These are phyloP conservation scores for Rhizophora mangle DNA, from an alignment of 345 rosid species.

Conservation along the genomic window DNA sequence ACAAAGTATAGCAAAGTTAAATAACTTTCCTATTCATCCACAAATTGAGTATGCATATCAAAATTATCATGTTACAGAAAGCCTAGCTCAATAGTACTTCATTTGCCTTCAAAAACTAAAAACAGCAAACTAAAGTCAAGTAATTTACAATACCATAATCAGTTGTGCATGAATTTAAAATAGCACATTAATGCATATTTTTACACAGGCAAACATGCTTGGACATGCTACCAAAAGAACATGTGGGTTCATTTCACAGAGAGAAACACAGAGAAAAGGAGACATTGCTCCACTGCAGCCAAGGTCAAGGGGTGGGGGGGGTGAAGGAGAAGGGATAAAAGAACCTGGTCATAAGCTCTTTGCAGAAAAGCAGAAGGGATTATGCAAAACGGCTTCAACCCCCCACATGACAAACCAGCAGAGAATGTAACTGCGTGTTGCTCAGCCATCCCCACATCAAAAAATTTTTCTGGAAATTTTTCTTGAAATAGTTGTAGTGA, in stretches of 20 bases:
- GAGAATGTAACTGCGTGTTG: constrained; percentile 96
- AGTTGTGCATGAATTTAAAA: no score
- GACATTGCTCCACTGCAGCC: no score
- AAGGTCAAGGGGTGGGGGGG: no score
- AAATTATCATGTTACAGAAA: neutral
- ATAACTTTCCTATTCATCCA: neutral
- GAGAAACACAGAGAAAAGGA: no score
- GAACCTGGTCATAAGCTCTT: constrained; percentile 94
- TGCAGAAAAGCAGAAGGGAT: constrained; percentile 86
- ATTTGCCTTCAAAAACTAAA: neutral
- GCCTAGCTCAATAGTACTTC: neutral
- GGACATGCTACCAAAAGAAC: neutral
- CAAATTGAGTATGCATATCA: neutral
- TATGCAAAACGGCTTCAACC: constrained; percentile 90
- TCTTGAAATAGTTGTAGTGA: constrained; percentile 59
- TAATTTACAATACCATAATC: no score
- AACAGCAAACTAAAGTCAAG: neutral
- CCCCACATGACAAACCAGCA: constrained; percentile 90
- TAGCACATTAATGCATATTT: no score
- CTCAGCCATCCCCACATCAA: constrained; percentile 92
- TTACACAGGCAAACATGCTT: neutral
- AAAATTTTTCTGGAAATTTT: constrained; percentile 66
- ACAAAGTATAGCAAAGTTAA: constrained; percentile 6
- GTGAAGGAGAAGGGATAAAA: neutral
- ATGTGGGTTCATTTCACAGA: neutral